Evolutionary conservation across 164 flowering plant genomes (phyloP), one percentile per base, ranked within the genome.

Genomic region (Litsea cubeba): DNA sequence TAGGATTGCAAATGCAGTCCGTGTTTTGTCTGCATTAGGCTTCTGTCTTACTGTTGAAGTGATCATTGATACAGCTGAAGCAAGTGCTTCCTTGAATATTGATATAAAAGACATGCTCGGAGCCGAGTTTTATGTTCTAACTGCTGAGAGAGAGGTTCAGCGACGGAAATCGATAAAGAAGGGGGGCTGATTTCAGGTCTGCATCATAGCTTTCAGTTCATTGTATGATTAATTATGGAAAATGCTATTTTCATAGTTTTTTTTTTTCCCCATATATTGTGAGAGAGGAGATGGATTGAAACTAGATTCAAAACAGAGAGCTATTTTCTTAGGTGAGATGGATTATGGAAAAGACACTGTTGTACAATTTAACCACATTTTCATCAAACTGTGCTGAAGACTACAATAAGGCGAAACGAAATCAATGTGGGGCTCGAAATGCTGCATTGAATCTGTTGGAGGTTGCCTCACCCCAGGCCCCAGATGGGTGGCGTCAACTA

Each of bases 91-190:
- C 0, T 63, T 74, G 80, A 89, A 87, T 75, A 71, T 87, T 46
- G 89, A 87, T 3, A 76, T 87, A 60, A 87, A 87, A 68, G 97
- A 96, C 60, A 96, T 96, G 98, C 97, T 96, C 49, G 97, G 92
- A 58, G 84, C 97, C 18, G 99, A 96, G 82, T 94, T 96, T 72
- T 85, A 76, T 84, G 94, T 94, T 76, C 74, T 81, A 26, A 87
- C 84, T 69, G 97, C 97, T 30, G 98, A 96, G 83, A 81, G 74
- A 69, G 98, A 93, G 80, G 98, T 86, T 50, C 86, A 87, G 72
- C 73, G 94, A 69, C 80, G 97, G 75, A 83, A 85, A 72, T 76
- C 76, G 12, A 46, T 64, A 68, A 90, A 65, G 80, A 87, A 72
- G 73, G 86, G 70, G 73, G 50, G 67, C 51, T 76, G 66, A 71